Base-by-base conservation (phyloP, 352 stramenopile species). In the Phytophthora uliginosa region DNA sequence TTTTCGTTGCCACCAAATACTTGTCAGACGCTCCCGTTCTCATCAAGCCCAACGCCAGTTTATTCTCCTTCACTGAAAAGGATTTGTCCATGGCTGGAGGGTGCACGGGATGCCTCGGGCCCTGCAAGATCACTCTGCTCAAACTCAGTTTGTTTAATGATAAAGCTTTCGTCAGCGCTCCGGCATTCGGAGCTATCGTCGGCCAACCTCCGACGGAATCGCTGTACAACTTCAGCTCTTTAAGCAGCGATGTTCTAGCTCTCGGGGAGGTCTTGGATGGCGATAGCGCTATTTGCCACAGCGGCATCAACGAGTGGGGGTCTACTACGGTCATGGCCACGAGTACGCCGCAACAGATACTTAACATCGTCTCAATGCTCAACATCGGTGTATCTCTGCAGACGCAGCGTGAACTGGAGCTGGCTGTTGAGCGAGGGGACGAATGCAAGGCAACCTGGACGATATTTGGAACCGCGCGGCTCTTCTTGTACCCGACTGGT, bases 151-250 rank as follows among this genome's bases (percentile, higher is more conserved):
- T 54, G 22, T 38, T 53, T 13, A 40, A 22, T 20, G 57, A n/a
- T 45, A 45, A 45, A 17, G 38, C 38, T 15, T 45, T 45, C 13
- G 38, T 45, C 38, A 45, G 38, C 4, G 38, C 38, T 7, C 38
- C 57, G n/a, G 17, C n/a, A 24, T 63, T 63, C 24, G 40, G 8
- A 13, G 38, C 28, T 2, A 17, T 63, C 26, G 38, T 28, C 17
- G 40, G 38, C 3, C 57, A 63, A 26, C 57, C 22, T 2, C 20
- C 24, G 17, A 63, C 57, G 18, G 57, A 63, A 18, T 54, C 40
- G 12, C 57, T 63, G 3, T 71, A 56, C 20, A 38, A 71, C 22
- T 71, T 71, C 55, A 71, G 64, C 24, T 34, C 53, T n/a, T 22
- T 71, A 17, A 54, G 22, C 17, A 26, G 34, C 7, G 57, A 52